A percentile compares a stretch with the other conserved stretches of the same genome.
These are phyloP conservation scores for Sanguinoderma infundibulare DNA, from an alignment of 1,284 basidiomycete genomes.

Conservation along the genomic window DNA sequence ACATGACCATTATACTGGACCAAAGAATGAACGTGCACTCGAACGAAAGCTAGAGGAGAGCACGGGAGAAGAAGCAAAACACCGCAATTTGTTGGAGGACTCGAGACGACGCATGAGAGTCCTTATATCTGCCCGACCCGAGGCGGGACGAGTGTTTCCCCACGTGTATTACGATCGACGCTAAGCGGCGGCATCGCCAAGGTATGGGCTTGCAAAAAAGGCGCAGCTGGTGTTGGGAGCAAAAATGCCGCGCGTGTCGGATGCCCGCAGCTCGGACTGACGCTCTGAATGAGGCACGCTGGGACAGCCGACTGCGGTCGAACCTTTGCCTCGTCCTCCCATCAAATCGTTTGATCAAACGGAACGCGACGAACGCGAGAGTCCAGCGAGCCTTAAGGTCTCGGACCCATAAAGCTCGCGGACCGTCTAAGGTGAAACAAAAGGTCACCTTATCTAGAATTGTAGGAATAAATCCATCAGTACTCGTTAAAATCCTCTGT, in stretches of 20 bases:
- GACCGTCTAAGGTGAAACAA: too few relatives aligned
- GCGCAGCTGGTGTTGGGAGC: background rate
- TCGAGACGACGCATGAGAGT: background rate
- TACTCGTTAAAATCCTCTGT: too few relatives aligned
- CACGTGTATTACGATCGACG: background rate
- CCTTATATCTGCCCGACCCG: background rate
- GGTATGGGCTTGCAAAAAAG: background rate
- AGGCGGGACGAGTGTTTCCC: background rate
- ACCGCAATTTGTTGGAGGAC: background rate
- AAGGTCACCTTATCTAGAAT: too few relatives aligned
- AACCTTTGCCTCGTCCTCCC: background rate
- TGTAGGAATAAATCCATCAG: too few relatives aligned
- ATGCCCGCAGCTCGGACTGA: background rate
- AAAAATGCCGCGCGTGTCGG: background rate
- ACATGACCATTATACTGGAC: background rate
- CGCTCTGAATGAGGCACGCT: background rate
- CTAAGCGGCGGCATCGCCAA: background rate
- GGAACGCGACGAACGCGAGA: background rate
- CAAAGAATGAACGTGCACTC: background rate
- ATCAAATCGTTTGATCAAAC: background rate
- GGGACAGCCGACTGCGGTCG: background rate
- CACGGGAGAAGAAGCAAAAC: background rate
- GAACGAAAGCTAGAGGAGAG: background rate
- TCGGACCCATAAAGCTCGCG: too few relatives aligned
- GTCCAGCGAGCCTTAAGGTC: too few relatives aligned